phyloP scores from a whole-genome alignment of 371 early-diverging fungal genomes.

The Rhizopus sp. region DNA sequence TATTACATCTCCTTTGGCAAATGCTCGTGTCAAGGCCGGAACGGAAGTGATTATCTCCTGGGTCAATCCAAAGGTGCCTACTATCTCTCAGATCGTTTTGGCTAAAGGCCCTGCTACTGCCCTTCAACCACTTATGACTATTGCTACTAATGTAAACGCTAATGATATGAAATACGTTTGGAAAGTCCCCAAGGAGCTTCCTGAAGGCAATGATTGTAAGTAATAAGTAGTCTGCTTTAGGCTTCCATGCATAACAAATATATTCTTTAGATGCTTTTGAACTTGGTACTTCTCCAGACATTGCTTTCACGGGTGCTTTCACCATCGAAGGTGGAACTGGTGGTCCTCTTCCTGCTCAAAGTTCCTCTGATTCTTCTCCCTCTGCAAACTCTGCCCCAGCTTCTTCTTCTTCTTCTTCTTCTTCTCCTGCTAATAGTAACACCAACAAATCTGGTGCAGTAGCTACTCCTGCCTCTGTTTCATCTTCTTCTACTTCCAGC shows the following conservation, averaged over 20 bases:
- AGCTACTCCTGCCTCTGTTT: constrained; percentile 18
- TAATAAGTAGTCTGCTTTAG: neutral
- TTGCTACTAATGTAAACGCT: constrained; percentile 35
- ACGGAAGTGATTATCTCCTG: constrained; percentile 33
- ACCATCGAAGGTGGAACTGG: constrained; percentile 39
- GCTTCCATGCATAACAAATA: neutral
- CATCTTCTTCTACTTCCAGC: constrained; percentile 12
- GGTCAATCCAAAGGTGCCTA: constrained; percentile 27
- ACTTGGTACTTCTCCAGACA: constrained; percentile 47
- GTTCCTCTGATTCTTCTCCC: constrained; percentile 10
- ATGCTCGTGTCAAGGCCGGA: constrained; percentile 30
- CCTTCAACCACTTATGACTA: constrained; percentile 29
- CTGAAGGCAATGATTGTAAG: constrained; percentile 37
- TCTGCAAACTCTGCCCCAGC: constrained; percentile 16
- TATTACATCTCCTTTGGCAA: constrained; percentile 38
- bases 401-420: constrained; percentile 4
- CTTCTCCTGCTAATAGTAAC: constrained; percentile 6
- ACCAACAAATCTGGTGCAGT: neutral
- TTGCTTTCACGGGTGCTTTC: constrained; percentile 54
- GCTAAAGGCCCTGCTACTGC: constrained; percentile 35
- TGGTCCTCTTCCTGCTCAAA: constrained; percentile 10
- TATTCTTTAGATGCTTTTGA: constrained; percentile 46
- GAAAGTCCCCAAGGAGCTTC: constrained; percentile 35
- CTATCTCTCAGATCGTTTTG: constrained; percentile 34
- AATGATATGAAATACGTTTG: constrained; percentile 26